Base-by-base conservation (phyloP, 768 basidiomycete species). In the Amylocystis lapponica region DNA sequence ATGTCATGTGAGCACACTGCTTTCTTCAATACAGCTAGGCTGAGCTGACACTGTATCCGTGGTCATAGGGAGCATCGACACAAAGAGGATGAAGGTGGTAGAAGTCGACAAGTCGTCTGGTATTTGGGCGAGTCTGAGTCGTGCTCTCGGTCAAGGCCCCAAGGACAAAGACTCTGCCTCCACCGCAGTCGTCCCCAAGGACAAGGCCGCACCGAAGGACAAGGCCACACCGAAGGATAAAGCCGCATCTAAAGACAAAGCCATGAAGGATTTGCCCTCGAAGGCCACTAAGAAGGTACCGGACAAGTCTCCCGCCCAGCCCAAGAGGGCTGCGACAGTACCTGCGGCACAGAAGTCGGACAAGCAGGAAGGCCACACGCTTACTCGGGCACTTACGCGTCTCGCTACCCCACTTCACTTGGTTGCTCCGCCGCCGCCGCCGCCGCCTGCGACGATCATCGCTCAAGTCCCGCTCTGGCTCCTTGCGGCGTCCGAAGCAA, bases 1-100 rank as follows among this genome's bases (percentile, higher is more conserved):
- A 84, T 89, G 83, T 82, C 83, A 26, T 88, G 86, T 88, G 54
- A 62, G 86, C 72, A 30, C 31, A 31, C 13, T 34, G 31, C 12
- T 20, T n/a, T 32, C 5, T 11, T 19, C 9, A 19, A 26, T 16
- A n/a, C 17, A 10, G 12, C n/a, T 14, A 1, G 17, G 17, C 13
- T n/a, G 19, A 38, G 1, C 27, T 33, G 13, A 14, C 23, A 41
- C 27, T 13, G 25, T 25, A 29, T 10, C 39, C 25, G 30, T 29
- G 22, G 6, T 12, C 33, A 29, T 25, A 54, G 53, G 53, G 49
- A 47, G 43, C 42, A 50, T 51, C 27, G 53, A 54, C 27, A 38
- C 47, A 29, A 52, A 49, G 41, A 57, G 54, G 58, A 60, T 54
- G 8, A 49, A 57, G 33, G 48, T 48, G 19, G 47, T 57, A 30